These are phyloP conservation scores for Wickerhamiella azymoides DNA, from an alignment of 805 yeast genomes.

Conservation along the genomic window DNA sequence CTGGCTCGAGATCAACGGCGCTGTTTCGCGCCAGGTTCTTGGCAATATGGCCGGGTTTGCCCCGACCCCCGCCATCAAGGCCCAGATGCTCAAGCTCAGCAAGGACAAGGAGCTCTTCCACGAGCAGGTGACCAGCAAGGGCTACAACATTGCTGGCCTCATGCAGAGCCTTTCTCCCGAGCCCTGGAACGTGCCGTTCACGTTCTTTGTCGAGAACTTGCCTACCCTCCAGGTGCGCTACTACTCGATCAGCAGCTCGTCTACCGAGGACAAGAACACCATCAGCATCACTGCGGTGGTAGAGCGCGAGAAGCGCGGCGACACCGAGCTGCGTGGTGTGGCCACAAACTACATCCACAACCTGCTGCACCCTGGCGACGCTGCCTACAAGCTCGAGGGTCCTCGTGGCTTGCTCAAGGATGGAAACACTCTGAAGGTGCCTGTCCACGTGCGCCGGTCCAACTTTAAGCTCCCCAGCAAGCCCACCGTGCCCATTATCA, in stretches of 20 bases:
- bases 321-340: conserved; percentile 58
- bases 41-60: conserved; percentile 66
- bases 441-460: conserved; percentile 88
- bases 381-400: conserved; percentile 63
- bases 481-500: conserved; percentile 67
- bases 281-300: conserved; percentile 87
- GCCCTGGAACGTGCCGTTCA: conserved; percentile 79
- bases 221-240: conserved; percentile 84
- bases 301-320: conserved; percentile 38
- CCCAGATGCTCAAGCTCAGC: conserved; percentile 38
- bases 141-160: conserved; percentile 64
- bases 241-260: conserved; percentile 89
- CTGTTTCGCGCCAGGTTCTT: conserved; percentile 80
- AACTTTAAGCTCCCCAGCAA: conserved; percentile 86
- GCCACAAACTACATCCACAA: conserved; percentile 77
- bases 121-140: conserved; percentile 42
- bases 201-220: conserved; percentile 66
- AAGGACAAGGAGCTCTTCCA: conserved; percentile 60
- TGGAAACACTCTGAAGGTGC: conserved; percentile 35
- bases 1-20: conserved; percentile 82
- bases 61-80: conserved; percentile 47
- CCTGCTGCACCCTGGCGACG: conserved; percentile 32
- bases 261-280: conserved; percentile 55
- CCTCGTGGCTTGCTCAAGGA: conserved; percentile 41
- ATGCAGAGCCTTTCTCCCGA: conserved; percentile 48